Evolutionary conservation across 2,329 filamentous ascomycete species (phyloP).

Genomic region (Gyromitra esculenta): DNA sequence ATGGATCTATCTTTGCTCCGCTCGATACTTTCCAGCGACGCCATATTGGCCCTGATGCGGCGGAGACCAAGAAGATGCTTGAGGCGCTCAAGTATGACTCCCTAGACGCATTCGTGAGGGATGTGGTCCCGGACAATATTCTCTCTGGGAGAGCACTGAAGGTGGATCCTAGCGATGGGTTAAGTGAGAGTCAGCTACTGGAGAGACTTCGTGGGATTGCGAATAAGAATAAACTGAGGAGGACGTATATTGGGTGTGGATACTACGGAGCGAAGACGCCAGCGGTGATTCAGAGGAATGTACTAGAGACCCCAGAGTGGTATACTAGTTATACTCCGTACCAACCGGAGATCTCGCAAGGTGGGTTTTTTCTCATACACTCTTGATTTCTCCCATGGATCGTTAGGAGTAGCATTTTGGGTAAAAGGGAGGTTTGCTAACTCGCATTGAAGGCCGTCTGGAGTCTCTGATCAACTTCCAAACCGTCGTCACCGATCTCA

Average conservation of each 20-base stretch:
- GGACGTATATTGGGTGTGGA: slow-evolving; percentile 82
- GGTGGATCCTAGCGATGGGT: slow-evolving; percentile 65
- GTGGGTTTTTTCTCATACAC: slow-evolving; percentile 42
- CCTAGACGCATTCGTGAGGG: slow-evolving; percentile 82
- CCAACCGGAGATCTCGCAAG: slow-evolving; percentile 96
- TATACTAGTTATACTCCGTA: slow-evolving; percentile 98
- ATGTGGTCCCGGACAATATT: slow-evolving; percentile 84
- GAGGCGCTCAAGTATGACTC: slow-evolving; percentile 71
- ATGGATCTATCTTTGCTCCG: slow-evolving; percentile 60
- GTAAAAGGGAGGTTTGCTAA: slow-evolving; percentile 7
- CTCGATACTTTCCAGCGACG: slow-evolving; percentile 74
- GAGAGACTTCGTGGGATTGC: slow-evolving; percentile 67
- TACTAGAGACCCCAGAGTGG: slow-evolving; percentile 93
- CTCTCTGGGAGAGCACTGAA: slow-evolving; percentile 72
- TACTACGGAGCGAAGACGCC: slow-evolving; percentile 90
- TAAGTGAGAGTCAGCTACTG: slow-evolving; percentile 71
- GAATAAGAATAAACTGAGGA: slow-evolving; percentile 70
- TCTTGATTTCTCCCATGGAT: neutral
- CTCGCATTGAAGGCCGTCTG: slow-evolving; percentile 68
- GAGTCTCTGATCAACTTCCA: slow-evolving; percentile 96
- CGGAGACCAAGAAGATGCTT: slow-evolving; percentile 80
- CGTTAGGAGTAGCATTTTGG: neutral
- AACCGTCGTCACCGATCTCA: slow-evolving; percentile 88
- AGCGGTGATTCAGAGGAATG: slow-evolving; percentile 89
- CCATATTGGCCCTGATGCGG: slow-evolving; percentile 84